phyloP scores from a whole-genome alignment of 306 rosid genomes.

The Castanea crenata region DNA sequence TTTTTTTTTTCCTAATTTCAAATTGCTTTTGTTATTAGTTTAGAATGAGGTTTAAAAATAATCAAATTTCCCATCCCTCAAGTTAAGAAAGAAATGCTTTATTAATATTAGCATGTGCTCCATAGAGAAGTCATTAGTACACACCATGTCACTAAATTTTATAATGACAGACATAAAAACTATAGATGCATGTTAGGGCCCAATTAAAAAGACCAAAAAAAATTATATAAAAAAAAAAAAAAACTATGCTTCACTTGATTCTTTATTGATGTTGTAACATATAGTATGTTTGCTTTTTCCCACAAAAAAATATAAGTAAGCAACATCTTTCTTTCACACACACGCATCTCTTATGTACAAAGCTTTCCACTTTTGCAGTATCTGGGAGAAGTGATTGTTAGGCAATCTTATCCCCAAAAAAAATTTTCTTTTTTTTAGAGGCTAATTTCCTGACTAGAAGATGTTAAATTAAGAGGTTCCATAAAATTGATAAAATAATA shows the following conservation, averaged over 20 bases:
- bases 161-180: conserved; percentile 33
- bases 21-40: neutral
- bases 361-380: too few relatives aligned
- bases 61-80: conserved; percentile 40
- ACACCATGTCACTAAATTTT: conserved; percentile 13
- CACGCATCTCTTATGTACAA: neutral
- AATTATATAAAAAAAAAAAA: neutral
- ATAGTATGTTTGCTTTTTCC: neutral
- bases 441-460: too few relatives aligned
- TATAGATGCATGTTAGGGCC: conserved; percentile 29
- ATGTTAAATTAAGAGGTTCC: neutral
- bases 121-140: neutral
- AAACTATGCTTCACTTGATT: conserved; percentile 7
- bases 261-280: conserved; percentile 9
- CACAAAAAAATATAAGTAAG: neutral
- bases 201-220: neutral
- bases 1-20: neutral
- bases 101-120: neutral
- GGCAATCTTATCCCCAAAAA: too few relatives aligned
- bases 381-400: too few relatives aligned
- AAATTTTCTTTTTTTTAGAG: too few relatives aligned
- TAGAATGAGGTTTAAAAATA: neutral
- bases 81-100: conserved; percentile 16
- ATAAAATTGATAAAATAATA: neutral
- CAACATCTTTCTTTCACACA: neutral